These are phyloP conservation scores for Eimeria praecox DNA, from an alignment of 169 alveolate genomes.

Conservation along the genomic window DNA sequence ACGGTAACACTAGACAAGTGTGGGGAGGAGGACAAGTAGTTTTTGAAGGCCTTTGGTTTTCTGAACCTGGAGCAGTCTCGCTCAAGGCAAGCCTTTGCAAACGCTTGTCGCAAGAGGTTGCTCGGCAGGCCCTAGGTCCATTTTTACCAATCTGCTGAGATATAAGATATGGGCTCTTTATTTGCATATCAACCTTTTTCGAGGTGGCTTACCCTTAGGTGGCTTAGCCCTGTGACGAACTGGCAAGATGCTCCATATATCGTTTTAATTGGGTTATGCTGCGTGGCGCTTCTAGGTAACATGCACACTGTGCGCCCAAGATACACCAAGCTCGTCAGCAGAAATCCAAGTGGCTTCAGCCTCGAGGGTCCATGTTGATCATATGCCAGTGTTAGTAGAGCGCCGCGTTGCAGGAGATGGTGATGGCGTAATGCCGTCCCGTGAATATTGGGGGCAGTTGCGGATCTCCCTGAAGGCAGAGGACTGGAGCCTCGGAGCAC, in stretches of 20 bases:
- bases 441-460: slow-evolving; percentile 67
- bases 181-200: neutral
- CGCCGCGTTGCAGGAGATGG: neutral
- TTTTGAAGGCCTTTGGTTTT: slow-evolving; percentile 62
- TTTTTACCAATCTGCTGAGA: neutral
- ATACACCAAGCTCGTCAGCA: slow-evolving; percentile 46
- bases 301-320: slow-evolving; percentile 46
- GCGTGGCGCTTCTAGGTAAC: slow-evolving; percentile 16
- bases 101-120: neutral
- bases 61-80: slow-evolving; percentile 35
- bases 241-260: neutral
- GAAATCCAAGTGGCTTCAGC: slow-evolving; percentile 48
- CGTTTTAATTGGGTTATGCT: neutral
- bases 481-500: slow-evolving; percentile 65
- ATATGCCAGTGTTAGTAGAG: slow-evolving; percentile 53
- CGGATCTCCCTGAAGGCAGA: slow-evolving; percentile 45
- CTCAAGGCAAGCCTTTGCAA: slow-evolving; percentile 45
- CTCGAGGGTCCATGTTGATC: slow-evolving; percentile 17
- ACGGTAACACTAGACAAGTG: slow-evolving; percentile 13
- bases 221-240: neutral
- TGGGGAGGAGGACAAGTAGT: slow-evolving; percentile 54
- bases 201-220: neutral
- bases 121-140: neutral
- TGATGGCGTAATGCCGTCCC: slow-evolving; percentile 22
- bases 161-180: neutral